Evolutionary conservation across 164 flowering plant genomes (phyloP), one percentile per base, ranked within the genome.

Genomic region (Liriodendron chinense): DNA sequence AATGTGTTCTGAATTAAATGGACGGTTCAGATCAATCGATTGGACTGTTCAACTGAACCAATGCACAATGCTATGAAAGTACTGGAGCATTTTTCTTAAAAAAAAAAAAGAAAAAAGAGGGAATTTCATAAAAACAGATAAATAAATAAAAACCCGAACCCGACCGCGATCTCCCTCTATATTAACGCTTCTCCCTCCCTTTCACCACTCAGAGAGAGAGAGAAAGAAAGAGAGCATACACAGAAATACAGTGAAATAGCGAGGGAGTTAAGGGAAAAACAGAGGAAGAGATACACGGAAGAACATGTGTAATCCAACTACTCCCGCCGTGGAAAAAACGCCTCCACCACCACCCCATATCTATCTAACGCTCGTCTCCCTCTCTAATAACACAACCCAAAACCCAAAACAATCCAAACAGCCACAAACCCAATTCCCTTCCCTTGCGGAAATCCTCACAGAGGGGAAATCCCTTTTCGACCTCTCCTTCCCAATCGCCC

Each of bases 401-500:
- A 50, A 61, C 70, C 25, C 63, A 64, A 76, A 78, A 67, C 63
- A 28, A 9, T 21, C 71, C 23, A 66, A 72, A 47, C 47, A 76
- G 26, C 65, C 20, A 3, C 72, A 72, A 34, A 6, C 75, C 34
- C 69, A 75, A 16, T 75, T 50, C 67, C 80, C 84, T 3, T 48
- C 79, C 22, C 22, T 83, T 59, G 61, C 86, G 2, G 94, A 89
- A 12, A 71, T 87, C 26, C 7, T 82, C 6, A 3, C 78, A 0
- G 97, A 94, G 73, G 25, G 85, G 9, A 87, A 81, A 68, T 81
- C 91, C 0, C 89, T 94, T 9, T 80, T 92, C 72, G 22, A 20
- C 18, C 90, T 94, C 3, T 84, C 97, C n/a, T 85, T 87, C 73
- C 97, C 98, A 3, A 91, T 93, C 28, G 87, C 84, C 13, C 70